These are phyloP conservation scores for Penstemon eatonii DNA, from an alignment of 257 asterid genomes.

Conservation along the genomic window DNA sequence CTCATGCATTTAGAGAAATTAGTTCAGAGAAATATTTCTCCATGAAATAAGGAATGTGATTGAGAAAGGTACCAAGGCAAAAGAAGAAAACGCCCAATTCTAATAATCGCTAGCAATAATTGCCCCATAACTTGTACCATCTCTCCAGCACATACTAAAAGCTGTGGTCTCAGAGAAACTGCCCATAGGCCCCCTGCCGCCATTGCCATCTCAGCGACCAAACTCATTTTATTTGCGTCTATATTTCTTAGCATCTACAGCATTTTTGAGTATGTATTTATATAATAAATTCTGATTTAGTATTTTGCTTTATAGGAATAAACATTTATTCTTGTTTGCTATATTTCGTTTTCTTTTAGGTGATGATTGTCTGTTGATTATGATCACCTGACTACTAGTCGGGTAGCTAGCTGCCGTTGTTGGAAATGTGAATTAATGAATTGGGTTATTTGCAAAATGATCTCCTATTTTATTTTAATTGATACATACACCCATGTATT, in stretches of 20 bases:
- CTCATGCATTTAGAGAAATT: background rate
- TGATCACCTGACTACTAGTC: no score
- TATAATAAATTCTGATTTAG: no score
- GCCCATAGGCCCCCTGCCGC: conserved; percentile 28
- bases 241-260: background rate
- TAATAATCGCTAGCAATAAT: background rate
- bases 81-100: background rate
- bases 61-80: background rate
- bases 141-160: conserved; percentile 23
- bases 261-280: no score
- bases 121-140: conserved; percentile 5
- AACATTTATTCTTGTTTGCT: no score
- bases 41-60: background rate
- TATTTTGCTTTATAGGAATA: no score
- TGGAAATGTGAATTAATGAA: no score
- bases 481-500: no score
- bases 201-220: conserved; percentile 15
- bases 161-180: conserved; percentile 23
- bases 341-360: no score
- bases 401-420: no score
- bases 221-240: conserved; percentile 11
- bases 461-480: no score
- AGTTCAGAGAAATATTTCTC: background rate
- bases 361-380: no score
- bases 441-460: no score